A percentile compares a stretch with the other conserved stretches of the same genome.
Conservation (phyloP, 2,329 filamentous ascomycete species). For the Fusarium multiceps region DNA sequence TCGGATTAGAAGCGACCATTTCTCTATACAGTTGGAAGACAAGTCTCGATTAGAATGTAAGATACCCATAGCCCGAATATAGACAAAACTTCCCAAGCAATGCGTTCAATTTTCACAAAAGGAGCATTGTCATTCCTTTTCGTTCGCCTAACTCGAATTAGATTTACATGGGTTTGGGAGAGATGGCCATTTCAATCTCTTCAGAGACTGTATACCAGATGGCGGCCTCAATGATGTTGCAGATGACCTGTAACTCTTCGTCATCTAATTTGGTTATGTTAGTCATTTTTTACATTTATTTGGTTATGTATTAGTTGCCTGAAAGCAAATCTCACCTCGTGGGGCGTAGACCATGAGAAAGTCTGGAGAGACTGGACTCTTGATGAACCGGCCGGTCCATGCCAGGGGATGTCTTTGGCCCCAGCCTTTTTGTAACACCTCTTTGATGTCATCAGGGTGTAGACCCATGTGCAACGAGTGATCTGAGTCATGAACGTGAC, state of each 20-base stretch:
- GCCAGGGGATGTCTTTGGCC: constrained; percentile 78
- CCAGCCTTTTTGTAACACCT: constrained; percentile 81
- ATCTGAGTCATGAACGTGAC: constrained; percentile 82
- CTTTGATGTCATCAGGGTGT: constrained; percentile 79
- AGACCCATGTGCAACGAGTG: constrained; percentile 83
- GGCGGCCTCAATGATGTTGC: constrained; percentile 77
- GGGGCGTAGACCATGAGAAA: constrained; percentile 89
- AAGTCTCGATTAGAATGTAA: constrained; percentile 40
- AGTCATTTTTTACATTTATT: not conserved
- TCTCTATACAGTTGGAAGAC: constrained; percentile 6
- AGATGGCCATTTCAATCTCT: constrained; percentile 52
- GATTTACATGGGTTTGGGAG: constrained; percentile 20
- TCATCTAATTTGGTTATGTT: constrained; percentile 56
- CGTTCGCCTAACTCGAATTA: constrained; percentile 2
- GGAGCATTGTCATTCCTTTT: not conserved
- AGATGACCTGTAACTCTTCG: constrained; percentile 74
- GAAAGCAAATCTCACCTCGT: constrained; percentile 56
- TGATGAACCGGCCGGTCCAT: constrained; percentile 70
- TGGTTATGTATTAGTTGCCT: not conserved
- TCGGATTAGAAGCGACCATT: constrained; percentile 44
- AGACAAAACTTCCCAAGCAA: constrained; percentile 13
- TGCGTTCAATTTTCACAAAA: not conserved
- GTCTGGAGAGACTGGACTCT: constrained; percentile 75
- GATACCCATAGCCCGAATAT: constrained; percentile 42
- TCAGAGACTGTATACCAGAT: constrained; percentile 72